Conservation (phyloP, 2,329 filamentous ascomycete species). For the Diplodia intermedia region DNA sequence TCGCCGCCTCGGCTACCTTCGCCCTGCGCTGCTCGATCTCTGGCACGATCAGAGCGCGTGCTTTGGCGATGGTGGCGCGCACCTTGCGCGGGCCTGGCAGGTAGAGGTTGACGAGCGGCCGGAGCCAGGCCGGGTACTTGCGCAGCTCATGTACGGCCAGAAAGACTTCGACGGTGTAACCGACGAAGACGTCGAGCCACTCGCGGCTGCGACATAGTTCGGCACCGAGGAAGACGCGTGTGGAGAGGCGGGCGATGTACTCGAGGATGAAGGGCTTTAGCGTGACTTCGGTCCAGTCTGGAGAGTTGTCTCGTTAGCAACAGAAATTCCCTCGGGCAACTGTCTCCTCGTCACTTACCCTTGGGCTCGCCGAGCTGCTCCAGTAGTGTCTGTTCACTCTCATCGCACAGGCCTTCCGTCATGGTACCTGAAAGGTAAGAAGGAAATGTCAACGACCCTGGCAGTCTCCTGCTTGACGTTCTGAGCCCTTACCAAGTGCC, state of each 20-base stretch:
- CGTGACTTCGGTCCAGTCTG: conserved; percentile 34
- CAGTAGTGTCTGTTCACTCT: neutral
- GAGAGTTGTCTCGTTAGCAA: neutral
- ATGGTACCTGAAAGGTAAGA: neutral
- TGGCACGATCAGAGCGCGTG: conserved; percentile 45
- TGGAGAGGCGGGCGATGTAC: conserved; percentile 50
- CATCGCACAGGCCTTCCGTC: neutral
- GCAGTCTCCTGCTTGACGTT: neutral
- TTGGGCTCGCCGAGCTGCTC: neutral
- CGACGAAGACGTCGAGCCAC: conserved; percentile 47
- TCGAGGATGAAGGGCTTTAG: conserved; percentile 41
- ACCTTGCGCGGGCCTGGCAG: conserved; percentile 47
- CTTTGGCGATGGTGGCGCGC: conserved; percentile 41
- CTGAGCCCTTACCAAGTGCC: conserved; percentile 14
- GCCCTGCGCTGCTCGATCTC: conserved; percentile 43
- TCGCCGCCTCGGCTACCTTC: conserved; percentile 30
- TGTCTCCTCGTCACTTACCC: neutral
- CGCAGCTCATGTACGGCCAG: conserved; percentile 44
- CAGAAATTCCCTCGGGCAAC: neutral
- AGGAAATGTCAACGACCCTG: too few relatives aligned
- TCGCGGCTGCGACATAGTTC: conserved; percentile 47
- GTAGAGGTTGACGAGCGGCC: conserved; percentile 45
- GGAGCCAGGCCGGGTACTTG: conserved; percentile 45
- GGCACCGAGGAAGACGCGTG: conserved; percentile 51
- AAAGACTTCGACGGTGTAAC: conserved; percentile 48